Percentiles rank a stretch among this genome's conserved stretches.
Evolutionary conservation across 1,284 basidiomycete species (phyloP).

Genomic region (Neolentinus lepideus): DNA sequence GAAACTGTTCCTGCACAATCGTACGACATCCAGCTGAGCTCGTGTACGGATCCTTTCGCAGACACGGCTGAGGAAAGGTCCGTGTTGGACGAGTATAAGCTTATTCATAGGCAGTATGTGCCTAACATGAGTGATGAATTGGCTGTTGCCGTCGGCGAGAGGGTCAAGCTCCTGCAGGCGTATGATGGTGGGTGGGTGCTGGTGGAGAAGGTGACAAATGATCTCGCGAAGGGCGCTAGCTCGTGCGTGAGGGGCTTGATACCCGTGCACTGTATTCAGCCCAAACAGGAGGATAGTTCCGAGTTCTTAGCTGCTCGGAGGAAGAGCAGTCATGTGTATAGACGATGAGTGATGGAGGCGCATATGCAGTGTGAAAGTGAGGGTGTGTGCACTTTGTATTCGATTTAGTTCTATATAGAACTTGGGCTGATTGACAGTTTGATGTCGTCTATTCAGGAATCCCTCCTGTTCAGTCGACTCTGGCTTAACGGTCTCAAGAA

Average conservation of each 20-base stretch:
- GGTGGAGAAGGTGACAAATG: slow-evolving; percentile 34
- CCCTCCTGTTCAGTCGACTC: too few relatives aligned
- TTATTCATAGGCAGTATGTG: slow-evolving; percentile 37
- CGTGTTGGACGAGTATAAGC: background rate
- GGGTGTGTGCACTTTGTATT: background rate
- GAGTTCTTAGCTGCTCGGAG: slow-evolving; percentile 43
- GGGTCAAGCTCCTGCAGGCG: slow-evolving; percentile 40
- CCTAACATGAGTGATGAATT: slow-evolving; percentile 57
- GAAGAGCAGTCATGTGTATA: slow-evolving; percentile 30
- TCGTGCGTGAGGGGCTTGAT: slow-evolving; percentile 30
- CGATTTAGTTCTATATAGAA: too few relatives aligned
- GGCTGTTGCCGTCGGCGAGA: slow-evolving; percentile 40
- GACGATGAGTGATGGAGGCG: background rate
- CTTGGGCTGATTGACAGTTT: background rate
- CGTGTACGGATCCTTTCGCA: slow-evolving; percentile 9
- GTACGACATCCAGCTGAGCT: background rate
- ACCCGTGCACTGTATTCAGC: slow-evolving; percentile 50
- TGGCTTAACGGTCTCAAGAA: too few relatives aligned
- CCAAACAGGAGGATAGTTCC: slow-evolving; percentile 33
- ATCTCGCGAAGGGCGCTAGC: slow-evolving; percentile 19
- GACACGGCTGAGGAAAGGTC: slow-evolving; percentile 4
- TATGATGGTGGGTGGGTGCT: slow-evolving; percentile 67
- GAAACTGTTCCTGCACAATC: slow-evolving; percentile 1
- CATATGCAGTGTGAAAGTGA: background rate
- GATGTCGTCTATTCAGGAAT: background rate